These are phyloP conservation scores for Phalaenopsis aphrodite DNA, from an alignment of 106 monocot genomes.

Conservation along the genomic window DNA sequence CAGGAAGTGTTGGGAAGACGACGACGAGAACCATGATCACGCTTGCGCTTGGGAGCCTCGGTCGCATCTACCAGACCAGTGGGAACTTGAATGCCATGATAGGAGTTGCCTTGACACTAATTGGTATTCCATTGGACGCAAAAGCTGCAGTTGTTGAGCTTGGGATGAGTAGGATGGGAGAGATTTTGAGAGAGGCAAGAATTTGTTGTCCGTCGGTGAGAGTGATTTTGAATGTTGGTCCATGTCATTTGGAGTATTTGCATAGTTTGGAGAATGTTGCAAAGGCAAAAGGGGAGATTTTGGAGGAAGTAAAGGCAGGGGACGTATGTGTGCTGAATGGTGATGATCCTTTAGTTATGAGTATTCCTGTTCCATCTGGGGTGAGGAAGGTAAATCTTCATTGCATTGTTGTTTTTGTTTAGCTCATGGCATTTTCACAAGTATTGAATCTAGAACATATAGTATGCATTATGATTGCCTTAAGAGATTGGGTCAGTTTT, in stretches of 20 bases:
- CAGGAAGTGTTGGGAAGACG: slow-evolving; percentile 31
- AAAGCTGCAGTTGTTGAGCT: slow-evolving; percentile 23
- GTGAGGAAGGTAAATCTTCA: slow-evolving; percentile 14
- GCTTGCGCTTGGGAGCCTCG: slow-evolving; percentile 20
- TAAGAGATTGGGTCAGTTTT: too few relatives aligned
- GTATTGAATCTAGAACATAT: neutral
- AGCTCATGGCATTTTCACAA: neutral
- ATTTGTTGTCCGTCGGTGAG: slow-evolving; percentile 25
- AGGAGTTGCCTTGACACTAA: slow-evolving; percentile 27
- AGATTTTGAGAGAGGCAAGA: slow-evolving; percentile 25
- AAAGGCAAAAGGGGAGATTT: slow-evolving; percentile 32
- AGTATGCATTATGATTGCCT: neutral
- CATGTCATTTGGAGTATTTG: slow-evolving; percentile 28
- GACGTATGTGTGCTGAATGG: slow-evolving; percentile 32
- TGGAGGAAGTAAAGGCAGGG: slow-evolving; percentile 21
- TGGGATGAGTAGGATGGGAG: slow-evolving; percentile 19
- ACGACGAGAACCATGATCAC: slow-evolving; percentile 31
- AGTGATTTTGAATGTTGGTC: slow-evolving; percentile 27
- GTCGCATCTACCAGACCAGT: slow-evolving; percentile 10
- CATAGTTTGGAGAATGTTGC: slow-evolving; percentile 25
- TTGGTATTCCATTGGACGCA: slow-evolving; percentile 20
- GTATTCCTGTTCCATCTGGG: slow-evolving; percentile 24
- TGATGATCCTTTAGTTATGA: slow-evolving; percentile 36
- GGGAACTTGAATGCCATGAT: slow-evolving; percentile 23
- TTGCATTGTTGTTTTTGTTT: neutral